Evolutionary conservation across 106 monocot genomes (phyloP).

Genomic region (Posidonia australis): DNA sequence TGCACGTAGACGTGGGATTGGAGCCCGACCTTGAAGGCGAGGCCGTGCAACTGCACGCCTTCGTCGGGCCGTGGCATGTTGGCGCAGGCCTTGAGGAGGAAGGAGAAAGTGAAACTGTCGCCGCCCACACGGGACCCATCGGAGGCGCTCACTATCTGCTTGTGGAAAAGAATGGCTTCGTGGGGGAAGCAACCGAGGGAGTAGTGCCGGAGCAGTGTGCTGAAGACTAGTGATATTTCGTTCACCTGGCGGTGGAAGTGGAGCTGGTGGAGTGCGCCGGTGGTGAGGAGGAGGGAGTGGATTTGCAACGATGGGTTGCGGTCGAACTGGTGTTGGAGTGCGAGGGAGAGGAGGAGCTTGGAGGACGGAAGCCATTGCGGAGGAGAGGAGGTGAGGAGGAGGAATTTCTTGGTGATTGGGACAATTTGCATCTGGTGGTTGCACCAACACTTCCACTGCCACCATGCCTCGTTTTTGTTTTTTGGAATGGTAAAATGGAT

Average conservation of each 20-base stretch:
- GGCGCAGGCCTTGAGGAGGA: constrained; percentile 66
- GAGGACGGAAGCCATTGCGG: neutral
- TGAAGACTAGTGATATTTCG: constrained; percentile 3
- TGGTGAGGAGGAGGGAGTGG: neutral
- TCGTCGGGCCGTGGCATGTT: neutral
- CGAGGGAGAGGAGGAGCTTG: constrained; percentile 4
- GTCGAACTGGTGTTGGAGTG: constrained; percentile 1
- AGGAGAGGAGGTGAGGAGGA: too few relatives aligned
- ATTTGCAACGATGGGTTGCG: neutral
- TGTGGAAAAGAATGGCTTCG: constrained; percentile 45
- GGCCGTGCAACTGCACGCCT: constrained; percentile 40
- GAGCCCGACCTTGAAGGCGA: constrained; percentile 37
- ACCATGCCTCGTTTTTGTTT: too few relatives aligned
- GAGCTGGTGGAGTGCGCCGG: neutral
- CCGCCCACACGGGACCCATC: neutral
- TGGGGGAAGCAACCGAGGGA: constrained; percentile 29
- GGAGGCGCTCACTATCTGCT: constrained; percentile 15
- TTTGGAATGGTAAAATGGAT: too few relatives aligned
- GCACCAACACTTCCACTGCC: too few relatives aligned
- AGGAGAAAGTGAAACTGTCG: constrained; percentile 52
- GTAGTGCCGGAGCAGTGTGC: constrained; percentile 50
- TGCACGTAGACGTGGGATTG: constrained; percentile 39
- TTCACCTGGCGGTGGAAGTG: neutral
- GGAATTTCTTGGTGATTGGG: too few relatives aligned
- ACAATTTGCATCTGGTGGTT: too few relatives aligned